Percentiles rank a stretch among this genome's conserved stretches.
These are phyloP conservation scores for Cladorrhinum samala DNA, from an alignment of 495 filamentous ascomycete species.

Conservation along the genomic window DNA sequence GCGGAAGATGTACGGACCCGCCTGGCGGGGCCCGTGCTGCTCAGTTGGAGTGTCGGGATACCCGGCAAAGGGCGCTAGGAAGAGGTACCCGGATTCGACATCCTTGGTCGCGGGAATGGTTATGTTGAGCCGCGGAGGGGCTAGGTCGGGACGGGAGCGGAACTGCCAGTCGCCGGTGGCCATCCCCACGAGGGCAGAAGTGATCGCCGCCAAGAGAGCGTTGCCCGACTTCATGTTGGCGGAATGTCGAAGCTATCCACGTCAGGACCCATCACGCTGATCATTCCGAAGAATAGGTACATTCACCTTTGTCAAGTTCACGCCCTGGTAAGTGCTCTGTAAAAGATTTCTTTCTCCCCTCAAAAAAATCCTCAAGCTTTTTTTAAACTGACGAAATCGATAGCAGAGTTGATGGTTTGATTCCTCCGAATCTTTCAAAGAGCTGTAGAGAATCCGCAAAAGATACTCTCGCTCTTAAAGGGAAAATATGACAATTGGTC, in stretches of 20 bases:
- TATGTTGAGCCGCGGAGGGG: constrained; percentile 51
- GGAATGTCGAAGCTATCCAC: constrained; percentile 20
- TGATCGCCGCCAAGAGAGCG: constrained; percentile 16
- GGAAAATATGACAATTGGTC: too few species aligned
- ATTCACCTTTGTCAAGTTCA: constrained; percentile 49
- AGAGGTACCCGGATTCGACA: constrained; percentile 48
- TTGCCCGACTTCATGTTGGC: constrained; percentile 32
- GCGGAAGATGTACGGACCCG: constrained; percentile 50
- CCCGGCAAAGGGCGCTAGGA: constrained; percentile 50
- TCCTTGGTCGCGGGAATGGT: constrained; percentile 46
- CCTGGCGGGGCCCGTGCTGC: constrained; percentile 49
- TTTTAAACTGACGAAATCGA: too few species aligned
- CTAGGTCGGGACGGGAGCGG: constrained; percentile 50
- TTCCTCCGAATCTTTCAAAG: too few species aligned
- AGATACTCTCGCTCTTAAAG: too few species aligned
- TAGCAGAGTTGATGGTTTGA: too few species aligned
- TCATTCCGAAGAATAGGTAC: constrained; percentile 42
- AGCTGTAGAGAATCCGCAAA: too few species aligned
- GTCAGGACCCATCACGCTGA: constrained; percentile 38
- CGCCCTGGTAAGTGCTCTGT: constrained; percentile 35
- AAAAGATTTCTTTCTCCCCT: background rate
- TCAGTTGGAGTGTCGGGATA: constrained; percentile 34
- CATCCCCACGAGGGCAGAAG: constrained; percentile 21
- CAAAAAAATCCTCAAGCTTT: too few species aligned
- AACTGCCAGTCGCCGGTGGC: constrained; percentile 50